Evolutionary conservation across 768 basidiomycete species (phyloP), one percentile per base, ranked within the genome.

Genomic region (Leccinum subtestaceum): DNA sequence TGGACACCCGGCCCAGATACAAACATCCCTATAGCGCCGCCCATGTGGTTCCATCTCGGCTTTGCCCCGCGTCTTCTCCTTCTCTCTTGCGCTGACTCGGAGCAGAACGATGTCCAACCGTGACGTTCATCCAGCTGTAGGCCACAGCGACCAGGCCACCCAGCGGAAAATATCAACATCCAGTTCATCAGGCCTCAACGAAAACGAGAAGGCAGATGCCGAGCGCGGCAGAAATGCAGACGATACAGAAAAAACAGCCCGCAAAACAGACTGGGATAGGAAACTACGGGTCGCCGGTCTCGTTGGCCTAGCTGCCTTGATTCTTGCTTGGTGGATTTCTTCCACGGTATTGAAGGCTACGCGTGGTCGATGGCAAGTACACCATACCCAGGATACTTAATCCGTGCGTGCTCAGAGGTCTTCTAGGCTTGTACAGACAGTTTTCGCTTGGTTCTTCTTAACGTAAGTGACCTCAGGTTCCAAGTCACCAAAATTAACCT

Each of bases 281-380:
- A 72, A 57, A 57, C 63, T 72, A 55, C 76, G 80, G 12, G 77
- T 79, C n/a, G 74, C 75, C 64, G 68, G 85, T 50, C 75, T 92
- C 36, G 72, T 71, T 50, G 83, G 65, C 15, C 61, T 87, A 1
- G 87, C 86, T 10, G 65, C 78, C 12, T 69, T 86, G 52, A 90
- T 94, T 63, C 76, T 93, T 46, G 91, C 82, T 45, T 94, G 91
- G 91, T 94, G 91, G 91, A 85, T 94, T 36, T 87, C 86, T 60
- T 75, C 91, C 9, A 91, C 84, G 0, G 70, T 91, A 12, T 73
- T 93, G 52, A 65, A 76, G 55, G 84, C 79, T 5, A 93, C 92
- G 3, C 83, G 91, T 53, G 86, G 83, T 72, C 80, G 89, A 76
- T 94, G 91, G 89, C 84, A 74, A 60, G 77, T 59, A 45, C 51